Conservation (phyloP, 2,329 filamentous ascomycete species). For the Fusarium compactum region DNA sequence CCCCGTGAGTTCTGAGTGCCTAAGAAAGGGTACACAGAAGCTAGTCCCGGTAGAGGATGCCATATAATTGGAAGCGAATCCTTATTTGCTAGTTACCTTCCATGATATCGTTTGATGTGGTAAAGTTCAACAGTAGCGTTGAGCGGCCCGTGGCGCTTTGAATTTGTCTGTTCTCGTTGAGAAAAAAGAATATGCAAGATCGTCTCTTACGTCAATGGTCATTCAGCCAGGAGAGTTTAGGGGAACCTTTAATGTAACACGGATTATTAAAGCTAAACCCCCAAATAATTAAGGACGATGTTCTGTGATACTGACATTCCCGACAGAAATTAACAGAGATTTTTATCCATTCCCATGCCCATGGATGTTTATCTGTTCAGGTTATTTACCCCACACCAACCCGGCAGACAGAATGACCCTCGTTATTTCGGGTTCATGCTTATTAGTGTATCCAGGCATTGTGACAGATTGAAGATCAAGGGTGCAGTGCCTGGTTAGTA, state of each 20-base stretch:
- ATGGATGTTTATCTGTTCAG: constrained; percentile 1
- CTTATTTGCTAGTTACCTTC: constrained; percentile 23
- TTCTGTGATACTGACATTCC: not conserved
- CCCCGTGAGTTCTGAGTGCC: constrained; percentile 1
- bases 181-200: not conserved
- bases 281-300: not conserved
- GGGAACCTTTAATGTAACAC: not conserved
- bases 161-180: constrained; percentile 6
- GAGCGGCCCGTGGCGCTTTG: constrained; percentile 33
- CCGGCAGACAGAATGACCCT: constrained; percentile 17
- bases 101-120: constrained; percentile 1
- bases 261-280: not conserved
- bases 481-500: not conserved
- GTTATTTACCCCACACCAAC: constrained; percentile 20
- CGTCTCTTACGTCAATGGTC: not conserved
- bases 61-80: not conserved
- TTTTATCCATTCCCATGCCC: constrained; percentile 2
- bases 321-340: not conserved
- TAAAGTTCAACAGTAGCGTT: constrained; percentile 34
- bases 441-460: constrained; percentile 7
- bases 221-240: not conserved
- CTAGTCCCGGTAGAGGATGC: constrained; percentile 3
- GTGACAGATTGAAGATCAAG: constrained; percentile 13
- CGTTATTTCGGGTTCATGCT: constrained; percentile 27
- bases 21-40: not conserved